Base-by-base conservation (phyloP, 2,329 filamentous ascomycete genomes). In the Samsoniella hepiali region DNA sequence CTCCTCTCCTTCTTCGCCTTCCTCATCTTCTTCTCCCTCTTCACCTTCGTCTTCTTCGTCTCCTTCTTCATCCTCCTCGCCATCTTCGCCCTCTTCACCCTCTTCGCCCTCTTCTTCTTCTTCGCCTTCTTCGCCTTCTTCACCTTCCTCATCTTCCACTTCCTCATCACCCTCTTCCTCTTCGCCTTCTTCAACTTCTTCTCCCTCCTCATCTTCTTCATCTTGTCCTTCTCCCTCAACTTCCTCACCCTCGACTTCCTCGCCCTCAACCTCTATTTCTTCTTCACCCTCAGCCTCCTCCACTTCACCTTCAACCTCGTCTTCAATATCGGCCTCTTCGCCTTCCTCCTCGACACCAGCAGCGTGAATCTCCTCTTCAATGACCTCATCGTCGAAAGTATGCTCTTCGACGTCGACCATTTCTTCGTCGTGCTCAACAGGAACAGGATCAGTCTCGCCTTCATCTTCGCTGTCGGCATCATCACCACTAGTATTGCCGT, bases 401-500 rank as follows among this genome's bases (percentile, higher is more conserved):
- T 50, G 10, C 5, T 67, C 69, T 9, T 70, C 63, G 22, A 34
- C 64, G 13, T 63, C 54, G 7, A n/a, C 50, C 50, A 55, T 62
- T 45, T 31, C 36, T 15, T 22, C 38, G 2, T 61, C 58, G 3
- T 34, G 47, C 3, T 27, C 58, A 22, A 47, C 10, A 11, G 29
- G 29, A 6, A 6, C 27, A 38, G 27, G n/a, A 8, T 54, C 11
- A 36, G 29, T 72, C 10, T 75, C 74, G 1, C 72, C 76, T 38
- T 74, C 75, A 50, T 70, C 73, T 58, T 76, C 75, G 50, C 70
- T 73, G 29, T 76, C 75, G 1, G 72, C 73, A 1, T 77, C 75
- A 55, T 75, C 75, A 27, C 73, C 74, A 40, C 74, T 75, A 42
- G 49, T 49, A 49, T 54, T 32, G 27, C 62, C 32, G 50, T 32